Conservation (phyloP, 2,329 filamentous ascomycete genomes). For the Verticillium longisporum region DNA sequence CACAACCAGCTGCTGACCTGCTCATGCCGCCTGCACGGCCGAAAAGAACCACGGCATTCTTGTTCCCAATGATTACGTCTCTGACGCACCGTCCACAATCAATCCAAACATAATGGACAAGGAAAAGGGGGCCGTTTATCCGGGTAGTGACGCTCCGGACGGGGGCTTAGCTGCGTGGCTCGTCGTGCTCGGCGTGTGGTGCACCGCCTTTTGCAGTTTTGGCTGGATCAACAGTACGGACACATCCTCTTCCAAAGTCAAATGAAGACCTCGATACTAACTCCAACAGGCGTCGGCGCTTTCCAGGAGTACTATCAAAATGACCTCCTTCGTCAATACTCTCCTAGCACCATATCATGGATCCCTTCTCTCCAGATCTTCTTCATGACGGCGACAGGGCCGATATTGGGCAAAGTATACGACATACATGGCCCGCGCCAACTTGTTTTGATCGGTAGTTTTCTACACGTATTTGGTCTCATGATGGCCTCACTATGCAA, state of each 20-base stretch:
- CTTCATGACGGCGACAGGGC: conserved; percentile 31
- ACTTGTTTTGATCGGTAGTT: conserved; percentile 25
- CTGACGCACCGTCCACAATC: background rate
- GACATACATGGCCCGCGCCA: conserved; percentile 33
- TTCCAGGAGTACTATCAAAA: conserved; percentile 38
- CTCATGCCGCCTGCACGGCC: background rate
- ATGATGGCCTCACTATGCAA: conserved; percentile 37
- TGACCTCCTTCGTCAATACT: conserved; percentile 20
- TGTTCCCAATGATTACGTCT: background rate
- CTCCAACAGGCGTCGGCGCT: conserved; percentile 25
- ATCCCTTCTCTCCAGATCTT: conserved; percentile 35
- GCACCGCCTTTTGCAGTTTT: conserved; percentile 13
- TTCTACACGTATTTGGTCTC: conserved; percentile 30
- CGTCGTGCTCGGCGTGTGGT: conserved; percentile 17
- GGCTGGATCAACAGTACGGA: conserved; percentile 28
- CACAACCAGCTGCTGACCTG: background rate
- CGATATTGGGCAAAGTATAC: conserved; percentile 32
- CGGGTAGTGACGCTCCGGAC: conserved; percentile 8
- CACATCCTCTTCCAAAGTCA: conserved; percentile 6
- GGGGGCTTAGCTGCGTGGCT: conserved; percentile 19
- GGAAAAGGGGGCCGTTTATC: background rate
- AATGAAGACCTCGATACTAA: conserved; percentile 8
- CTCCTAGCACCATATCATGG: conserved; percentile 35
- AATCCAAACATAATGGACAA: background rate
- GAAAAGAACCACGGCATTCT: background rate